Conservation (phyloP, 2,329 filamentous ascomycete genomes). For the Mollisiaceae sp. region DNA sequence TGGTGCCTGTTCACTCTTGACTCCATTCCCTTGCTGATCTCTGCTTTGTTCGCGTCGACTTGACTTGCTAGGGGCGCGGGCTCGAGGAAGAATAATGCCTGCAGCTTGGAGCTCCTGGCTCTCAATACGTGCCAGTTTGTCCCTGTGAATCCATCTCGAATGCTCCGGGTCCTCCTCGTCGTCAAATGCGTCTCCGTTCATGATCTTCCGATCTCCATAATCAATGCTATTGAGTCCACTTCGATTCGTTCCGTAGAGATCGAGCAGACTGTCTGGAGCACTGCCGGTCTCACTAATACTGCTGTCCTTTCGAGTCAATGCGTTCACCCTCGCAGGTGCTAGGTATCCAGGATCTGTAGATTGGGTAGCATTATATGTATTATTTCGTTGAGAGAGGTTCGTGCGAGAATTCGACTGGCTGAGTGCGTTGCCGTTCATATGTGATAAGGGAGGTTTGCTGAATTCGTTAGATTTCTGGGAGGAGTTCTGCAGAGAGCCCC, state of each 20-base stretch:
- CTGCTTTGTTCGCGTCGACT: slow-evolving; percentile 47
- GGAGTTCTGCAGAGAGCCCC: slow-evolving; percentile 22
- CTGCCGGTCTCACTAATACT: slow-evolving; percentile 48
- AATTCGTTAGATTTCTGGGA: slow-evolving; percentile 25
- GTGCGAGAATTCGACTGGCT: slow-evolving; percentile 34
- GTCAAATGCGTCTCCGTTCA: slow-evolving; percentile 34
- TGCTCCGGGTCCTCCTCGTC: slow-evolving; percentile 56
- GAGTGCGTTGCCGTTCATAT: slow-evolving; percentile 34
- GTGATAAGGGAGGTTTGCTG: slow-evolving; percentile 30
- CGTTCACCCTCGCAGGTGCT: slow-evolving; percentile 44
- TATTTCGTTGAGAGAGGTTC: slow-evolving; percentile 32
- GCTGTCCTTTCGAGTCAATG: slow-evolving; percentile 47
- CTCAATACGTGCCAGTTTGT: slow-evolving; percentile 83
- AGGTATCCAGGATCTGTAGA: slow-evolving; percentile 39
- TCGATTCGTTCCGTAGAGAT: slow-evolving; percentile 47
- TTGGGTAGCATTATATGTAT: slow-evolving; percentile 28
- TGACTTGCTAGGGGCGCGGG: slow-evolving; percentile 58
- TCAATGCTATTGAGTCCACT: slow-evolving; percentile 38
- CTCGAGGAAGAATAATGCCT: slow-evolving; percentile 66
- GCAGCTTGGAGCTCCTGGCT: slow-evolving; percentile 80
- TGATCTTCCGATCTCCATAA: slow-evolving; percentile 34
- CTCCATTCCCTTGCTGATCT: slow-evolving; percentile 39
- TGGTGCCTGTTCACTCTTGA: slow-evolving; percentile 47
- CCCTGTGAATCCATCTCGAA: slow-evolving; percentile 84
- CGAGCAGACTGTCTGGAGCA: slow-evolving; percentile 53